Evolutionary conservation across 495 filamentous ascomycete genomes (phyloP), one percentile per base, ranked within the genome.

Genomic region (Bombardia bombarda): DNA sequence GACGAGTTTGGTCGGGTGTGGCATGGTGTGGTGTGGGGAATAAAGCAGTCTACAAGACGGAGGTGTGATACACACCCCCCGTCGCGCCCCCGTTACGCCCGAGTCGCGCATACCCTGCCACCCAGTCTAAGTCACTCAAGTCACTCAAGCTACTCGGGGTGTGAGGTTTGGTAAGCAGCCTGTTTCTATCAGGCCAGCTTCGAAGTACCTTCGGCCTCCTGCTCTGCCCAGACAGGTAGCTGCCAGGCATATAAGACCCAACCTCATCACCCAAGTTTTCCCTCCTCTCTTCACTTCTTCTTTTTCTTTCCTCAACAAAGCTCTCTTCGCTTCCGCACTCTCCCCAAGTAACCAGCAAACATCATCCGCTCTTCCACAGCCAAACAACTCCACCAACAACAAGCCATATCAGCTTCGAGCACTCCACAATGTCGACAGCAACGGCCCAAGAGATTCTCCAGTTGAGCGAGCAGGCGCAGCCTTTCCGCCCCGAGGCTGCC

Each of bases 401-500:
- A 37, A 23, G 38, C 22, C 21, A 16, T 23, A 26, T 6, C 24
- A 26, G 24, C 24, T 10, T 28, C 36, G 16, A 7, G 14, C 6
- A 2, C 22, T n/a, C 4, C 37, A 32, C n/a, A 6, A 42, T 42
- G 40, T 42, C 40, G 24, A 6, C 40, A n/a, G 28, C 40, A 23
- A 22, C 41, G 3, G 5, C 31, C 24, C 32, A 43, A 17, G 14
- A 54, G 34, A 14, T 58, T 28, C 49, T 41, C 47, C 49, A 51
- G 40, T 50, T 61, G 25, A 33, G 38, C 32, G 49, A 56, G 48
- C 44, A 54, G 34, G 47, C 42, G 26, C 45, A 47, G 35, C 40
- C 46, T 18, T 51, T 58, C 37, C 12, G 32, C 9, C 41, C 52
- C 9, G 32, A 14, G 7, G 21, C 26, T 12, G 17, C 38, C 35